Evolutionary conservation across 805 yeast species (phyloP).

Genomic region (Candida bentonensis): DNA sequence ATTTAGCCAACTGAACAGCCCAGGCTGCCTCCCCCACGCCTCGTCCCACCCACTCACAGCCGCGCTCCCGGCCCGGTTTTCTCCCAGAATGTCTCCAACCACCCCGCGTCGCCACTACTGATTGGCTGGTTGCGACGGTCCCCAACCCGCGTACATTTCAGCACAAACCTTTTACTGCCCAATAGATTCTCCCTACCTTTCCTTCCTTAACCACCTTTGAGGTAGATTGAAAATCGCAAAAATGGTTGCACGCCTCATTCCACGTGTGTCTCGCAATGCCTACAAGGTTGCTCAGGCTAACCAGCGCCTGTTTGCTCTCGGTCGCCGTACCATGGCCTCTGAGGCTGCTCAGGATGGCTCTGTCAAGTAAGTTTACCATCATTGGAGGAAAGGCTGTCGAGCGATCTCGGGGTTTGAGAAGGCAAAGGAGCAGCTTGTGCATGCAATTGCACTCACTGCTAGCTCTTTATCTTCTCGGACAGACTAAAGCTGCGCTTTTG

Average conservation of each 20-base stretch:
- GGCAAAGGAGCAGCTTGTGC: too few species aligned
- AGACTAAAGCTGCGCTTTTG: too few species aligned
- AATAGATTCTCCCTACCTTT: slow-evolving; percentile 1
- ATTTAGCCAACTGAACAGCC: too few species aligned
- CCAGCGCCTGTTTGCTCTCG: slow-evolving; percentile 36
- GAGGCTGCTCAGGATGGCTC: slow-evolving; percentile 68
- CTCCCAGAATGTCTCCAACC: too few species aligned
- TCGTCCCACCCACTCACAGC: too few species aligned
- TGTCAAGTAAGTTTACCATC: slow-evolving; percentile 55
- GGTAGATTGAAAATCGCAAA: slow-evolving; percentile 2
- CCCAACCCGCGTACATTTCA: neutral
- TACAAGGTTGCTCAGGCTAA: slow-evolving; percentile 80
- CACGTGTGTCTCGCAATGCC: slow-evolving; percentile 59
- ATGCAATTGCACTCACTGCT: too few species aligned
- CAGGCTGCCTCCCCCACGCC: too few species aligned
- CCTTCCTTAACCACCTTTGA: slow-evolving; percentile 3
- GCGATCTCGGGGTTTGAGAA: too few species aligned
- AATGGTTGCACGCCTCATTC: slow-evolving; percentile 37
- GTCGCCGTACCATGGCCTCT: slow-evolving; percentile 56
- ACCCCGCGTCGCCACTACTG: neutral
- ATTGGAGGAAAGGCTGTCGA: neutral
- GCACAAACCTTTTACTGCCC: neutral
- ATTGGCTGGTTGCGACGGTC: neutral
- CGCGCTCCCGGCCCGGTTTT: too few species aligned
- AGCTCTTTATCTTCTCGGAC: too few species aligned